phyloP scores from a whole-genome alignment of 75 land plant genomes.

The Larix kaempferi region DNA sequence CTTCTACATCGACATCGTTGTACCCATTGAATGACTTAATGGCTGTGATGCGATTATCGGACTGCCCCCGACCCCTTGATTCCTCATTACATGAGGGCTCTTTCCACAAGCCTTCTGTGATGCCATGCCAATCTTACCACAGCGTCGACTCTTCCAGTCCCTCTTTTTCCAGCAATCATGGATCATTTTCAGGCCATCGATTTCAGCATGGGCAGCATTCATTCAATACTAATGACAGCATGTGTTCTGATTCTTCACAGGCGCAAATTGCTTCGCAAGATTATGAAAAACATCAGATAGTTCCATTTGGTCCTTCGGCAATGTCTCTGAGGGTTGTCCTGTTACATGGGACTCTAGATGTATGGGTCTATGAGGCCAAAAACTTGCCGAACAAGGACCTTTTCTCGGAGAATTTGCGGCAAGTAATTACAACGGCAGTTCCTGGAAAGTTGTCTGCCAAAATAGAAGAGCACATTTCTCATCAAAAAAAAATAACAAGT shows the following conservation, averaged over 20 bases:
- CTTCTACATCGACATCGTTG: neutral
- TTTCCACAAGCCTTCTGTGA: neutral
- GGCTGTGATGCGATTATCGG: neutral
- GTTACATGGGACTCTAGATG: conserved; percentile 74
- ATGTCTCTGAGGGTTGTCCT: conserved; percentile 40
- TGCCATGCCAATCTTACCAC: neutral
- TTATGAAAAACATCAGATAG: conserved; percentile 4
- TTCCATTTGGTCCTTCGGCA: neutral
- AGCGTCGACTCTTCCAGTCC: neutral
- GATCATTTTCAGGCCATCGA: conserved; percentile 1
- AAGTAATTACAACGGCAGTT: conserved; percentile 29
- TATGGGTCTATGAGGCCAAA: conserved; percentile 54
- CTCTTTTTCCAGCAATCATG: neutral
- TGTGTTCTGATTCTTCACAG: neutral
- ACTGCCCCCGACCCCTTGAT: neutral
- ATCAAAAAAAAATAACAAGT: conserved; percentile 51
- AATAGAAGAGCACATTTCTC: conserved; percentile 15
- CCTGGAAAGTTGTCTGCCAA: conserved; percentile 20
- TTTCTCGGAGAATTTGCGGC: conserved; percentile 55
- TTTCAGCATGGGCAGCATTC: conserved; percentile 2
- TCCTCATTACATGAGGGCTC: neutral
- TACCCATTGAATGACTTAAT: neutral
- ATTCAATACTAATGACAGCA: neutral
- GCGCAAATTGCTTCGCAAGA: conserved; percentile 4
- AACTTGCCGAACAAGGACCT: conserved; percentile 87